Evolutionary conservation across 129 eudicot species (phyloP).

Genomic region (Flaveria sonorensis): DNA sequence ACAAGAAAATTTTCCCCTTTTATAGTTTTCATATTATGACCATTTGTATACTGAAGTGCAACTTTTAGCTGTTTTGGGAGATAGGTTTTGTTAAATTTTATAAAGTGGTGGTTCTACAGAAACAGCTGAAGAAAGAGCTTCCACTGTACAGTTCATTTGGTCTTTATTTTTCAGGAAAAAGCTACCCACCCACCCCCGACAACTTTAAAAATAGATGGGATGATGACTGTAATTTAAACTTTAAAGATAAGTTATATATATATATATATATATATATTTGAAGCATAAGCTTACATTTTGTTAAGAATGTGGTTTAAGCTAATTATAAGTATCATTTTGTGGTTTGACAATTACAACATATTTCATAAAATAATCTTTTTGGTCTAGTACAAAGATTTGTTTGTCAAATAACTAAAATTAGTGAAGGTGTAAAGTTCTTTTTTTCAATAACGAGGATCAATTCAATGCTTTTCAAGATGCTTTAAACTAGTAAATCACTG

Average conservation of each 20-base stretch:
- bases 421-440: too few relatives aligned
- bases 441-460: too few relatives aligned
- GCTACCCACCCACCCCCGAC: neutral
- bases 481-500: too few relatives aligned
- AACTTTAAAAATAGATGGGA: conserved; percentile 17
- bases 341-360: too few relatives aligned
- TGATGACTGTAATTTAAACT: conserved; percentile 15
- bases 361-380: too few relatives aligned
- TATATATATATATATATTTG: neutral
- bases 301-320: neutral
- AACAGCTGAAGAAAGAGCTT: conserved; percentile 28
- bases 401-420: too few relatives aligned
- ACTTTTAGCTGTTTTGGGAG: conserved; percentile 34
- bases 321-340: too few relatives aligned
- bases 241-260: neutral
- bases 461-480: too few relatives aligned
- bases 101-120: conserved; percentile 33
- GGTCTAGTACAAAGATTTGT: too few relatives aligned
- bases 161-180: conserved; percentile 38
- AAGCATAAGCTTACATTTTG: neutral
- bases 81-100: conserved; percentile 40
- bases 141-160: conserved; percentile 50
- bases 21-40: conserved; percentile 19
- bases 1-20: too few relatives aligned
- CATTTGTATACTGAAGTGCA: conserved; percentile 29